phyloP scores from a whole-genome alignment of 73 alveolate species.

The Stentor coeruleus region DNA sequence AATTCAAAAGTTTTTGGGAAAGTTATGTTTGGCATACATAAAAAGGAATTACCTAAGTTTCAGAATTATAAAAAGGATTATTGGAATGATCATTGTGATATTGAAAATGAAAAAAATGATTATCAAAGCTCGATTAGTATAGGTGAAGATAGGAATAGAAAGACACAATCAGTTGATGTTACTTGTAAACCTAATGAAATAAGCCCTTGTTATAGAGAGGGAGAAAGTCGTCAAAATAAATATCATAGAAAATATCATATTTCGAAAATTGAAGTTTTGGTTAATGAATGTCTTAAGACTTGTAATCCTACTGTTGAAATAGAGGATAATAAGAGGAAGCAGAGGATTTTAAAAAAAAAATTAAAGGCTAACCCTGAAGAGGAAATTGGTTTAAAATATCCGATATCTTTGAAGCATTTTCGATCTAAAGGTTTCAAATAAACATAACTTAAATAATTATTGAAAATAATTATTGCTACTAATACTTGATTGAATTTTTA shows the following conservation, averaged over 20 bases:
- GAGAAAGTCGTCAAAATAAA: background rate
- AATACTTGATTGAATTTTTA: no score
- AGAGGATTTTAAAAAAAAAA: background rate
- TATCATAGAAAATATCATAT: no score
- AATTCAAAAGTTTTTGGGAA: slow-evolving; percentile 29
- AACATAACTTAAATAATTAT: no score
- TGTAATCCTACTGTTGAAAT: background rate
- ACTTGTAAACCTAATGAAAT: background rate
- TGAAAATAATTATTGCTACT: no score
- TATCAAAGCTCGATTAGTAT: no score
- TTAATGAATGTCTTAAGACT: no score
- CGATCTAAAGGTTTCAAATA: background rate
- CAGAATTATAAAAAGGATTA: background rate
- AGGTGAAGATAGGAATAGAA: background rate
- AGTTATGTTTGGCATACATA: slow-evolving; percentile 30
- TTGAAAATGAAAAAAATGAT: background rate
- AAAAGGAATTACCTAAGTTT: slow-evolving; percentile 33
- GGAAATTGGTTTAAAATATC: no score
- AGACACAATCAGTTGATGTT: background rate
- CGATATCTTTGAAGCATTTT: no score
- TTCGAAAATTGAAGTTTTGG: background rate
- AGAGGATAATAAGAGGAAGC: background rate
- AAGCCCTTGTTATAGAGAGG: background rate
- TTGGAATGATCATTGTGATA: background rate
- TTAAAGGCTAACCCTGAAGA: background rate